phyloP scores from a whole-genome alignment of 2,329 filamentous ascomycete genomes.

The Pseudopithomyces maydicus region DNA sequence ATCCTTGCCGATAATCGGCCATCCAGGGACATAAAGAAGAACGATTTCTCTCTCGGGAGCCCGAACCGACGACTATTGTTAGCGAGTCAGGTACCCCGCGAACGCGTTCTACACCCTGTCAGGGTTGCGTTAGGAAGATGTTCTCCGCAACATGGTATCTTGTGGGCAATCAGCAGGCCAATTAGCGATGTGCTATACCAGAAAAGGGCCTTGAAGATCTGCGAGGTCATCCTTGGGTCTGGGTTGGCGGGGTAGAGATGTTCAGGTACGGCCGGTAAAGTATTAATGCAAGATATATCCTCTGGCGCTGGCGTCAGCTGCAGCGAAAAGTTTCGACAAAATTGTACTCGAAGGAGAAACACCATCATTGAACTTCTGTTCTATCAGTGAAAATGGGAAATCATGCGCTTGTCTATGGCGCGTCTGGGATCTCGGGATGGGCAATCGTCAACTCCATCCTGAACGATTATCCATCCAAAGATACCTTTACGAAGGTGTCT shows the following conservation, averaged over 20 bases:
- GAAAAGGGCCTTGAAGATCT: background rate
- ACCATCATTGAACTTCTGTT: background rate
- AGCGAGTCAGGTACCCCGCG: slow-evolving; percentile 31
- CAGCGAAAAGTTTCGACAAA: background rate
- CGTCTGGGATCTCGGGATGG: slow-evolving; percentile 58
- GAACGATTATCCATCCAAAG: slow-evolving; percentile 51
- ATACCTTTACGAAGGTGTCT: slow-evolving; percentile 51
- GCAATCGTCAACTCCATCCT: slow-evolving; percentile 56
- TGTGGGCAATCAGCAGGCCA: background rate
- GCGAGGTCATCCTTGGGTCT: background rate
- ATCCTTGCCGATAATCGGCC: background rate
- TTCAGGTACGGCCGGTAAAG: background rate
- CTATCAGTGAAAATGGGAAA: slow-evolving; percentile 25
- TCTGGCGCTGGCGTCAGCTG: slow-evolving; percentile 7
- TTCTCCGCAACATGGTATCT: slow-evolving; percentile 24
- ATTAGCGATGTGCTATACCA: background rate
- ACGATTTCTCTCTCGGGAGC: background rate
- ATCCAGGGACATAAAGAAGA: slow-evolving; percentile 12
- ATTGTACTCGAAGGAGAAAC: background rate
- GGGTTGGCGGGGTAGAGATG: slow-evolving; percentile 2
- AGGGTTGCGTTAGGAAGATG: slow-evolving; percentile 28
- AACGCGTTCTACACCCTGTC: slow-evolving; percentile 15
- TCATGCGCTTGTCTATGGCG: slow-evolving; percentile 47
- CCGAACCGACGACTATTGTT: slow-evolving; percentile 4
- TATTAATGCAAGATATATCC: slow-evolving; percentile 16